phyloP scores from a whole-genome alignment of 2,329 filamentous ascomycete genomes.

The Pseudomassariella vexata region DNA sequence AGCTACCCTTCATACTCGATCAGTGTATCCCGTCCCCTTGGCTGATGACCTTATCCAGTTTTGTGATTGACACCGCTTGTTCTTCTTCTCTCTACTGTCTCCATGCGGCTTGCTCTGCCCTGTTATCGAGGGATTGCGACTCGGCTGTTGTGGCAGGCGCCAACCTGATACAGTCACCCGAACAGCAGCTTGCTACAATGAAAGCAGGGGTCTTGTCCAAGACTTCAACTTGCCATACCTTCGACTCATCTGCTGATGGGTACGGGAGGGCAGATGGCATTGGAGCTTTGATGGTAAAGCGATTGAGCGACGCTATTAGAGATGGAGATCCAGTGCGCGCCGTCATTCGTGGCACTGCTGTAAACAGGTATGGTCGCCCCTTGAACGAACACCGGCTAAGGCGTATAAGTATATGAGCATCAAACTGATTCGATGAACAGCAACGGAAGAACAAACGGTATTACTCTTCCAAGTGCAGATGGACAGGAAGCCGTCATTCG shows the following conservation, averaged over 20 bases:
- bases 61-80: slow-evolving; percentile 25
- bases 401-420: background rate
- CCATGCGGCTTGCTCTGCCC: slow-evolving; percentile 12
- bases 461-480: slow-evolving; percentile 11
- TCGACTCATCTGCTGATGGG: slow-evolving; percentile 39
- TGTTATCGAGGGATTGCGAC: slow-evolving; percentile 14
- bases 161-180: slow-evolving; percentile 17
- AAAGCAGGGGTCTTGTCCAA: slow-evolving; percentile 28
- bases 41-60: slow-evolving; percentile 5
- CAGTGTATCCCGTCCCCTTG: background rate
- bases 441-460: slow-evolving; percentile 15
- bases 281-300: slow-evolving; percentile 26
- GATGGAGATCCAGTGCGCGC: slow-evolving; percentile 11
- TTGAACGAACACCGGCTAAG: too few relatives aligned
- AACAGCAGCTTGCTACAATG: slow-evolving; percentile 11
- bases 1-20: background rate
- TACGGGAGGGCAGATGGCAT: slow-evolving; percentile 47
- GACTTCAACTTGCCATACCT: slow-evolving; percentile 29
- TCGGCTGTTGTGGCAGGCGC: slow-evolving; percentile 16
- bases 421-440: slow-evolving; percentile 6
- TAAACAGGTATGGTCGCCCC: slow-evolving; percentile 13
- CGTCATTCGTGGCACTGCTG: slow-evolving; percentile 13
- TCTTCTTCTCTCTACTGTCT: slow-evolving; percentile 21
- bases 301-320: slow-evolving; percentile 4
- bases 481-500: slow-evolving; percentile 17